These are phyloP conservation scores for Fremontodendron californicum DNA, from an alignment of 345 rosid genomes.

Conservation along the genomic window DNA sequence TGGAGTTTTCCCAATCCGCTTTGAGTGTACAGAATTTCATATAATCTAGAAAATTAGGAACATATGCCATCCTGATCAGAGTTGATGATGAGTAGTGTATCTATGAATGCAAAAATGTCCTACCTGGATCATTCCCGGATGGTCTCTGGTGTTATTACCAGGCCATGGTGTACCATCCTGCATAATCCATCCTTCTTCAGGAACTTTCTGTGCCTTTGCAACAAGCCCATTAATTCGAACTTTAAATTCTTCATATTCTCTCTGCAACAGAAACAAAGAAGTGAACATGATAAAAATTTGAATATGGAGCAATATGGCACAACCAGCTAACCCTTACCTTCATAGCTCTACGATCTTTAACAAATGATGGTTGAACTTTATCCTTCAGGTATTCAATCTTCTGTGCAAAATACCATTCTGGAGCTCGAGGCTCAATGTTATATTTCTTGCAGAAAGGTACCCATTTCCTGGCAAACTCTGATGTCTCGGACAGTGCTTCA, in stretches of 20 bases:
- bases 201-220: constrained; percentile 78
- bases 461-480: constrained; percentile 94
- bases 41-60: not conserved
- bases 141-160: constrained; percentile 93
- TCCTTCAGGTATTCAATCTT: constrained; percentile 92
- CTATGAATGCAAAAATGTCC: not conserved
- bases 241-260: constrained; percentile 93
- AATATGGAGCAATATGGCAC: not conserved
- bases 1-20: not conserved
- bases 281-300: not conserved
- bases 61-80: not conserved
- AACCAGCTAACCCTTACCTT: constrained; percentile 42
- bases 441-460: constrained; percentile 89
- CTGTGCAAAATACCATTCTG: constrained; percentile 84
- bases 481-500: constrained; percentile 83
- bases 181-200: constrained; percentile 97
- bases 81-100: constrained; percentile 2
- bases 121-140: constrained; percentile 99
- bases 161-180: constrained; percentile 99
- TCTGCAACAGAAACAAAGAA: constrained; percentile 41
- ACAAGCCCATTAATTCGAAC: constrained; percentile 85
- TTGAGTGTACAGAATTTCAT: not conserved
- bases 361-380: constrained; percentile 87
- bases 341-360: constrained; percentile 97
- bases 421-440: constrained; percentile 88